Base-by-base conservation (phyloP, 257 asterid species). In the Fraxinus cuspidata region DNA sequence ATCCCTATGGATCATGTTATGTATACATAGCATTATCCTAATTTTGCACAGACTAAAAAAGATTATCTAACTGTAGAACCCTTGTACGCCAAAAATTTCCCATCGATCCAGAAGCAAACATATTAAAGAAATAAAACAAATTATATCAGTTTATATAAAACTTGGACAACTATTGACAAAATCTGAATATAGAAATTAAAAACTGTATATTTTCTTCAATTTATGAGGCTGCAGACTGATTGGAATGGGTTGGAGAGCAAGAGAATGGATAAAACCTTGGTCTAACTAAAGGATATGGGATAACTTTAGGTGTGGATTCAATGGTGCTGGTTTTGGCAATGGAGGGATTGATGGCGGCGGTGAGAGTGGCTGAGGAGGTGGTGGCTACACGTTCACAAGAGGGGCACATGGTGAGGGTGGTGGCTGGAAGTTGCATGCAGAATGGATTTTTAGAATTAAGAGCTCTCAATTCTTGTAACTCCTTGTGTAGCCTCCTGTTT, bases 331-430 rank as follows among this genome's bases (percentile, higher is more conserved):
- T 23, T 60, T 60, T 60, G 10, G 15, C 67, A 9, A 21, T 25
- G 7, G 63, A 1, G 65, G 65, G 1, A n/a, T 34, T 73, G 8
- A 29, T 11, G 29, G 70, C 35, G n/a, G 74, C 4, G 60, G 87
- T 25, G 4, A 21, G 58, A 47, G 58, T 16, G 65, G 35, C 34
- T 2, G 69, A 8, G 35, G 69, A 42, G 23, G 91, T 72, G 79
- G 90, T 32, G 42, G 93, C 91, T 28, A 90, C 95, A 13, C 91
- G 92, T 78, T 94, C 92, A 80, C 98, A 94, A 15, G 97, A 92
- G 2, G 97, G 98, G 69, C 98, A 92, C 97, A 94, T 94, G 65
- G 98, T 92, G 5, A 92, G 82, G 0, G 97, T 94, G 84, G 98
- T 90, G 83, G 98, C 91, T 0, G 97, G 95, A 6, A 83, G 85